These are phyloP conservation scores for Malassezia cuniculi DNA, from an alignment of 1,284 basidiomycete species.

Conservation along the genomic window DNA sequence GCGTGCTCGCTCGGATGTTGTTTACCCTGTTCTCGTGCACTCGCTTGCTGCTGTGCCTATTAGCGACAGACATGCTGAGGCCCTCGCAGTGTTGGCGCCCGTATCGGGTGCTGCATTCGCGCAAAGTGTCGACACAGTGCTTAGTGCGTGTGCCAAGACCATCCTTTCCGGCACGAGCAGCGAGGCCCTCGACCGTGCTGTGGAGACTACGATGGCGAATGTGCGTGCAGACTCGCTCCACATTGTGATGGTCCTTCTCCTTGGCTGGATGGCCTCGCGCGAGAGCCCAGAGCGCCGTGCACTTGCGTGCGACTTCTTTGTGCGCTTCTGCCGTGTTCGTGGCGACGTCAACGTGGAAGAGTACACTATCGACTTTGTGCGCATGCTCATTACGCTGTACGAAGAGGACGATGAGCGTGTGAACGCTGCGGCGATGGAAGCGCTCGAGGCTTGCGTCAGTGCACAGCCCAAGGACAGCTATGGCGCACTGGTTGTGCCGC, in stretches of 20 bases:
- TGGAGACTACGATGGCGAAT: slow-evolving; percentile 27
- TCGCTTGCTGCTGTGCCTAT: slow-evolving; percentile 80
- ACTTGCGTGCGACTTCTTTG: slow-evolving; percentile 29
- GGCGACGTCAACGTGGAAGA: slow-evolving; percentile 24
- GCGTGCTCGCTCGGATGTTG: slow-evolving; percentile 51
- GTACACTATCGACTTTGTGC: slow-evolving; percentile 86
- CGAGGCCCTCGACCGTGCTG: slow-evolving; percentile 17
- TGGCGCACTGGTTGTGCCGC: slow-evolving; percentile 54
- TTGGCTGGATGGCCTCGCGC: slow-evolving; percentile 36
- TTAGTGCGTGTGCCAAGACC: slow-evolving; percentile 35
- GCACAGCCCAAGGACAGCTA: slow-evolving; percentile 82
- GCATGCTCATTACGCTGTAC: slow-evolving; percentile 73
- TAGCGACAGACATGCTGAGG: slow-evolving; percentile 88
- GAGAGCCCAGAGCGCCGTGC: slow-evolving; percentile 21
- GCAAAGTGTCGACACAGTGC: slow-evolving; percentile 32
- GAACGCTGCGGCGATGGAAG: slow-evolving; percentile 67
- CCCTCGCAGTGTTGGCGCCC: slow-evolving; percentile 74
- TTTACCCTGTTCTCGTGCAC: slow-evolving; percentile 96
- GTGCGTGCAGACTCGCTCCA: slow-evolving; percentile 37
- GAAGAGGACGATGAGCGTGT: slow-evolving; percentile 66
- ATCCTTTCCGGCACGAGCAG: slow-evolving; percentile 7
- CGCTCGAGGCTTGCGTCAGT: slow-evolving; percentile 79
- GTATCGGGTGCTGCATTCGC: slow-evolving; percentile 84
- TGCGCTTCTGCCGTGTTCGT: slow-evolving; percentile 30
- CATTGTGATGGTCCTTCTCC: slow-evolving; percentile 40